These are phyloP conservation scores for Asclepias syriaca DNA, from an alignment of 257 asterid species.

Conservation along the genomic window DNA sequence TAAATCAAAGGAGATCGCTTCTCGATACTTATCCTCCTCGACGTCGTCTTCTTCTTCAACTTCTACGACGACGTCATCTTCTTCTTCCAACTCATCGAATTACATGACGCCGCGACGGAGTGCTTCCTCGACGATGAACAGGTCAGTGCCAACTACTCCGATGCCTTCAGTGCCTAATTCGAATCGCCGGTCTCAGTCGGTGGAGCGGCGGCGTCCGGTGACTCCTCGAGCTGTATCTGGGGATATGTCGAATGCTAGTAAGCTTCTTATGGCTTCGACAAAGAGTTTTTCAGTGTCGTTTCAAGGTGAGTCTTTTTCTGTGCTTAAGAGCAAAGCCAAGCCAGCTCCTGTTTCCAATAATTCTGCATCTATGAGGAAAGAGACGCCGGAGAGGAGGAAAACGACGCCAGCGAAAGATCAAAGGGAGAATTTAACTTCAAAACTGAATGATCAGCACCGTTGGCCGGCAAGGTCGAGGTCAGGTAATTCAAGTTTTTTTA, in stretches of 20 bases:
- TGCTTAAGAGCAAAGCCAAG: constrained; percentile 53
- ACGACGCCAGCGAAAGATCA: constrained; percentile 56
- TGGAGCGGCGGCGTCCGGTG: constrained; percentile 31
- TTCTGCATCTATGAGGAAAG: constrained; percentile 37
- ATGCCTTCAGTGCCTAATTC: constrained; percentile 29
- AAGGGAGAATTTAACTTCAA: constrained; percentile 47
- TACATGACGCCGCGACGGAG: constrained; percentile 42
- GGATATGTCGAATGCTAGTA: constrained; percentile 56
- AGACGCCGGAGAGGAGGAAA: constrained; percentile 73
- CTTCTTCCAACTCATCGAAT: constrained; percentile 49
- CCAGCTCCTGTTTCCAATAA: constrained; percentile 40
- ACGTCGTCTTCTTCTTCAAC: constrained; percentile 56
- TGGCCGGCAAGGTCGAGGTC: constrained; percentile 85
- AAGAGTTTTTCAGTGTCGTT: constrained; percentile 76
- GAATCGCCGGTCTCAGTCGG: constrained; percentile 26
- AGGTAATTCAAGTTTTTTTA: constrained; percentile 42
- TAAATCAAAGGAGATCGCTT: constrained; percentile 50
- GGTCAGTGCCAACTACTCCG: constrained; percentile 20
- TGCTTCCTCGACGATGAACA: constrained; percentile 44
- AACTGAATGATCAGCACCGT: constrained; percentile 56
- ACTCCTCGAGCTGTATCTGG: constrained; percentile 29
- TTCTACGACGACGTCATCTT: constrained; percentile 43
- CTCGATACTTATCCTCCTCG: constrained; percentile 59
- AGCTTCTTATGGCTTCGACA: constrained; percentile 49
- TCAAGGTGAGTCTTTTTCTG: constrained; percentile 68